These are phyloP conservation scores for Phyllosticta citrichinensis DNA, from an alignment of 2,329 filamentous ascomycete genomes.

Conservation along the genomic window DNA sequence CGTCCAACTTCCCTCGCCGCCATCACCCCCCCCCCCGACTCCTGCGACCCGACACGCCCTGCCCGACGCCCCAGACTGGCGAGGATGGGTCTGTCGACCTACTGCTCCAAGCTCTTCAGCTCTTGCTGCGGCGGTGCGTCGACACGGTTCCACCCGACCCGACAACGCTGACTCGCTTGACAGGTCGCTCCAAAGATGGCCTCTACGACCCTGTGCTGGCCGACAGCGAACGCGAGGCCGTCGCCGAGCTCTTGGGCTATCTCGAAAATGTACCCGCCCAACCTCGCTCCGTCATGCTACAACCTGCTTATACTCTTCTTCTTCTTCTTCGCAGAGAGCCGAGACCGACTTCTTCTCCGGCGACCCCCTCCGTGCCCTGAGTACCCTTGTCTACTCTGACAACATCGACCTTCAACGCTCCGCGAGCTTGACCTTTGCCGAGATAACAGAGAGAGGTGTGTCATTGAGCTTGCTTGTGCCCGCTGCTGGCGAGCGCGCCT, in stretches of 20 bases:
- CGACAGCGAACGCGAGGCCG: slow-evolving; percentile 92
- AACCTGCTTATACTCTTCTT: slow-evolving; percentile 11
- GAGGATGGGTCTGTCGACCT: slow-evolving; percentile 27
- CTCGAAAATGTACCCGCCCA: slow-evolving; percentile 74
- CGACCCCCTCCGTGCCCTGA: slow-evolving; percentile 85
- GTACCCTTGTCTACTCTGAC: slow-evolving; percentile 94
- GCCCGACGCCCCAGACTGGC: slow-evolving; percentile 6
- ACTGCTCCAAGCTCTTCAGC: slow-evolving; percentile 27
- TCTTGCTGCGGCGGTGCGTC: slow-evolving; percentile 30
- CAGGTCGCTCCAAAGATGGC: slow-evolving; percentile 37
- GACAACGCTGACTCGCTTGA: slow-evolving; percentile 14
- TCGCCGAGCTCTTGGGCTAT: slow-evolving; percentile 88
- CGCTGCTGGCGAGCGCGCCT: background rate
- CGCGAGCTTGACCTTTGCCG: slow-evolving; percentile 94
- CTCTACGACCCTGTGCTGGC: slow-evolving; percentile 58
- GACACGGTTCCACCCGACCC: slow-evolving; percentile 4
- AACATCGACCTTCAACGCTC: slow-evolving; percentile 97
- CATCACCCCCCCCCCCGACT: background rate
- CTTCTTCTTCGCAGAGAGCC: slow-evolving; percentile 55
- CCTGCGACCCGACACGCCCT: background rate
- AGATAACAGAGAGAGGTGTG: slow-evolving; percentile 94
- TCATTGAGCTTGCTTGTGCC: background rate
- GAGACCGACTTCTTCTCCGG: slow-evolving; percentile 98
- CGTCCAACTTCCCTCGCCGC: slow-evolving; percentile 3
- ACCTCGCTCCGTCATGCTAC: slow-evolving; percentile 15